Base-by-base conservation (phyloP, 306 rosid genomes). In the Cyclanthera cordifolia region DNA sequence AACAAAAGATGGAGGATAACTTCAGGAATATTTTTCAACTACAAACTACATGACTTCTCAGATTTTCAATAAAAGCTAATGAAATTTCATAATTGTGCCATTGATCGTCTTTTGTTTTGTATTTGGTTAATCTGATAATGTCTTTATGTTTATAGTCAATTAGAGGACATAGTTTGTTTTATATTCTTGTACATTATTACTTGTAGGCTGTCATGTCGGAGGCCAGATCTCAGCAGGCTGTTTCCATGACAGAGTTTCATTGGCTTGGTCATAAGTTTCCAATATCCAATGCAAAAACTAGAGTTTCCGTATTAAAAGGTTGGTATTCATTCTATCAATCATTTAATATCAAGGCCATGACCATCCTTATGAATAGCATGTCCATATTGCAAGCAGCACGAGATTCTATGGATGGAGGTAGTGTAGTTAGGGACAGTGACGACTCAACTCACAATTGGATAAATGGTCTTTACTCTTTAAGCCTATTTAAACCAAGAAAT, bases 211-310 rank as follows among this genome's bases (percentile, higher is more conserved):
- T 87, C 74, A 94, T 88, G 97, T 87, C 95, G 12, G 99, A 94
- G 86, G 95, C 96, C 72, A 86, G 99, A 86, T 90, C 99, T 90
- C 96, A 94, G 63, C 99, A 94, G 82, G 99, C 97, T 78, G 99
- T 96, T 60, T 90, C 99, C 74, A 86, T 94, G 99, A 90, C 97
- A 13, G 99, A 94, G 75, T 90, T 94, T 70, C 76, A 80, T 63
- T 94, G 99, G 99, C 96, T 94, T 78, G 99, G 97, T 77, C 90
- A 80, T 75, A 85, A 87, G 75, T 94, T 88, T 86, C 99, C 99
- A 61, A 70, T 85, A 67, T 90, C 99, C 50, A 94, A 90, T 82
- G 96, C 95, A 53, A 94, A 94, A 86, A 90, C 97, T 57, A 82
- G 99, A 80, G 97, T 94, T 82, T 72, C 97, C 75, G 90, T 94